phyloP scores from a whole-genome alignment of 2,329 filamentous ascomycete genomes.

The Penicillium sumatraense region DNA sequence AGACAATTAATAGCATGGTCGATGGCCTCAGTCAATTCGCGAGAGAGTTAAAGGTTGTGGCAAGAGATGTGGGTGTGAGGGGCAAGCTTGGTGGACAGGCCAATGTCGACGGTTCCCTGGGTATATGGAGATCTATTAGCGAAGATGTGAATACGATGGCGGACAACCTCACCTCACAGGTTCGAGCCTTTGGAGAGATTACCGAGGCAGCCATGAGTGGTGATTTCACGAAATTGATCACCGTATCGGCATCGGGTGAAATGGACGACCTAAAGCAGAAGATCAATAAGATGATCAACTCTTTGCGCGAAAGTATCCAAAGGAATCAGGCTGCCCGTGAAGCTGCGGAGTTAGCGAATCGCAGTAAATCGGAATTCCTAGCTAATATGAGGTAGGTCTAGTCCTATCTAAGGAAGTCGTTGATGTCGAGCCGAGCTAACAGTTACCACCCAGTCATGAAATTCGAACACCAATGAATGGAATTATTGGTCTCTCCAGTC shows the following conservation, averaged over 20 bases:
- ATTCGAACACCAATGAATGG: conserved; percentile 96
- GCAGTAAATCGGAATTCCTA: conserved; percentile 94
- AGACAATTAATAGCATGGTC: conserved; percentile 98
- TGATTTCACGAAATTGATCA: conserved; percentile 92
- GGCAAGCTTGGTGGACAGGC: conserved; percentile 98
- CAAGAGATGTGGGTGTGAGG: conserved; percentile 91
- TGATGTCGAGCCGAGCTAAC: conserved; percentile 1
- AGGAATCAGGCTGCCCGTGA: conserved; percentile 91
- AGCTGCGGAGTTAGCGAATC: conserved; percentile 90
- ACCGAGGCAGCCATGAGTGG: conserved; percentile 92
- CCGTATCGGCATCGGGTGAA: conserved; percentile 91
- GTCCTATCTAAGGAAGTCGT: not conserved
- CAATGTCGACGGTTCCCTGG: conserved; percentile 84
- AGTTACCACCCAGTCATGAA: conserved; percentile 67
- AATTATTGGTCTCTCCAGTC: conserved; percentile 93
- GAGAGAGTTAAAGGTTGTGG: conserved; percentile 88
- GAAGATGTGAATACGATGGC: conserved; percentile 93
- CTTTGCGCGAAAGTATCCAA: conserved; percentile 89
- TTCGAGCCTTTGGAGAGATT: conserved; percentile 93
- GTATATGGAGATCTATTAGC: conserved; percentile 95
- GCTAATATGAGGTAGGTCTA: conserved; percentile 75
- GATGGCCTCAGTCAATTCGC: conserved; percentile 91
- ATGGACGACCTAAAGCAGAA: conserved; percentile 98
- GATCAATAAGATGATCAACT: conserved; percentile 98
- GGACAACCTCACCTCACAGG: conserved; percentile 83